Conservation (phyloP, 73 alveolate species). For the Paramecium octaurelia region DNA sequence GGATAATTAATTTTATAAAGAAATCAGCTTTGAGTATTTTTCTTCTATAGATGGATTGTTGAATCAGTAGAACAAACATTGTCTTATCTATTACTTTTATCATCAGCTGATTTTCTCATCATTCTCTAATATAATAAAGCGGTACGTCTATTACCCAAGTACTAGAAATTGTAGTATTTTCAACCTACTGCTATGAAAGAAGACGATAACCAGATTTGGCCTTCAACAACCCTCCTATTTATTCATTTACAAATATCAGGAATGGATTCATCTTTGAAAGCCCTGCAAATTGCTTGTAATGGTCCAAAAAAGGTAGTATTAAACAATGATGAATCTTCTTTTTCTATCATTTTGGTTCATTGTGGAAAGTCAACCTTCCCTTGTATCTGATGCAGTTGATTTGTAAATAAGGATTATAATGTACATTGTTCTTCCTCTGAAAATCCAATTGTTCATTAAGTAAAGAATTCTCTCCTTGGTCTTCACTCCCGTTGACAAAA, state of each 20-base stretch:
- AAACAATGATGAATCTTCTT: not conserved
- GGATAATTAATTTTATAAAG: not conserved
- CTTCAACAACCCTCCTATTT: not conserved
- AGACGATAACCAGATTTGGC: not conserved
- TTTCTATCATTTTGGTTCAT: not conserved
- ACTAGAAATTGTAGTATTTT: not conserved
- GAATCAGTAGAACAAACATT: not conserved
- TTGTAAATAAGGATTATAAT: too few species aligned
- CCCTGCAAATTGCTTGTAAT: not conserved
- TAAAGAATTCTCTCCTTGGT: not conserved
- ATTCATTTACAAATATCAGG: not conserved
- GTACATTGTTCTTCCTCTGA: too few species aligned
- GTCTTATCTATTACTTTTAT: not conserved
- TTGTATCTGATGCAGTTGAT: not conserved
- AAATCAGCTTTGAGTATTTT: not conserved
- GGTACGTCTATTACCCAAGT: not conserved
- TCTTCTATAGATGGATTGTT: not conserved
- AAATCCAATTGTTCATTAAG: not conserved
- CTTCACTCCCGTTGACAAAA: not conserved
- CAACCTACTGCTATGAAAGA: not conserved
- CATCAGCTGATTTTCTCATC: not conserved
- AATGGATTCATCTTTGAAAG: not conserved
- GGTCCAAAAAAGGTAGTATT: slow-evolving; percentile 22
- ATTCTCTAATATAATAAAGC: not conserved
- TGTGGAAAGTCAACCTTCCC: not conserved